These are phyloP conservation scores for Coemansia sp. DNA, from an alignment of 192 early-diverging fungal species.

Conservation along the genomic window DNA sequence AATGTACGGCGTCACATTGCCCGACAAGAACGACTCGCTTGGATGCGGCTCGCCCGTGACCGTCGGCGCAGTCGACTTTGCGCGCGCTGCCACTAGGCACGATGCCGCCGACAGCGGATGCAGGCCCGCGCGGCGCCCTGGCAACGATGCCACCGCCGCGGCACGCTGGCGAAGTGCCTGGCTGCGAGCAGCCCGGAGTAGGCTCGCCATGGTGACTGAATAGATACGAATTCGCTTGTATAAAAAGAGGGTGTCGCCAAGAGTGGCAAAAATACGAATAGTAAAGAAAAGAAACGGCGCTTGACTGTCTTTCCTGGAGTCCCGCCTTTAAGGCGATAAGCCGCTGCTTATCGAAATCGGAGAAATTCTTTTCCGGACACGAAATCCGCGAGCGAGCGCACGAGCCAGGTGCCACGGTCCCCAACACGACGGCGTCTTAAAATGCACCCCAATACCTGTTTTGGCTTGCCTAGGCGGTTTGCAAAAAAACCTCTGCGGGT, in stretches of 20 bases:
- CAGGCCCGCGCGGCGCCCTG: constrained; percentile 5
- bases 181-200: constrained; percentile 50
- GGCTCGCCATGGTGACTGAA: constrained; percentile 29
- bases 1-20: constrained; percentile 80
- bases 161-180: constrained; percentile 44
- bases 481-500: too few species aligned
- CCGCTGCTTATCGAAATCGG: constrained; percentile 11
- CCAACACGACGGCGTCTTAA: too few species aligned
- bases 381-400: neutral
- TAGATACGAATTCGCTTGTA: neutral
- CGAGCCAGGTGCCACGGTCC: too few species aligned
- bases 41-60: constrained; percentile 48
- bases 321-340: too few species aligned
- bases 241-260: constrained; percentile 1
- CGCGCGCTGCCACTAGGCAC: constrained; percentile 13
- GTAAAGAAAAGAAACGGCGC: constrained; percentile 8
- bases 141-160: constrained; percentile 11
- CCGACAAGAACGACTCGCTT: constrained; percentile 81
- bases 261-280: neutral
- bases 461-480: too few species aligned
- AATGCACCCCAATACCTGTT: too few species aligned
- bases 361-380: neutral
- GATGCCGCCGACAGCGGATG: constrained; percentile 15
- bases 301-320: too few species aligned
- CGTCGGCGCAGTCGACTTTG: constrained; percentile 27